Evolutionary conservation across 257 asterid genomes (phyloP), one percentile per base, ranked within the genome.

Genomic region (Nicotiana knightiana): DNA sequence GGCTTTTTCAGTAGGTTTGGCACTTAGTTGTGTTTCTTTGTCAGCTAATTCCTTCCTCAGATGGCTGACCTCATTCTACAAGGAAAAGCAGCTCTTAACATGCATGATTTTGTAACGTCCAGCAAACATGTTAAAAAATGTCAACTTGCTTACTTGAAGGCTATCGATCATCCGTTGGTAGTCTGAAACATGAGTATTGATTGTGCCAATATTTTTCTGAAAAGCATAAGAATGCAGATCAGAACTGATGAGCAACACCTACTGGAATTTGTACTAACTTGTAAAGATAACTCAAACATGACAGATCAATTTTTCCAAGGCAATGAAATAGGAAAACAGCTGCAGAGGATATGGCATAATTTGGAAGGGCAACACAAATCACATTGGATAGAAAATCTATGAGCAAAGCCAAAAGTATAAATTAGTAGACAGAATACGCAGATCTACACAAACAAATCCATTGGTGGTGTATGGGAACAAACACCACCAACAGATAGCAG

Each of bases 121-220:
- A 75, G 46, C 15, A 26, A 84, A 64, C 26, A 77, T 68, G 75
- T 63, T 63, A 30, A 76, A 65, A 81, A 75, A 39, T 80, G 76
- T 76, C 71, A 32, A 55, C 28, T 51, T 62, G 57, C 83, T 80
- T 80, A 80, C 83, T 80, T 93, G 99, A 82, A 95, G 99, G 89
- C 84, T 92, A 87, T 95, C 98, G 58, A 95, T 95, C 91, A 95
- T 93, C 89, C 92, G 93, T 83, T 95, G 98, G 85, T 95, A 95
- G 89, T 95, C 98, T 61, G 99, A 95, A 79, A 93, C 91, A 61
- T 89, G 97, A 76, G 92, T 91, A 85, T 95, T 90, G 79, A 95
- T 77, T 3, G 93, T 93, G 84, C 99, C 98, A 48, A 95, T 86
- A 83, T 95, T 95, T 91, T 91, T 92, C 98, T 95, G 97, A 81